Conservation (phyloP, 805 yeast species). For the Dipodascus geniculatus region DNA sequence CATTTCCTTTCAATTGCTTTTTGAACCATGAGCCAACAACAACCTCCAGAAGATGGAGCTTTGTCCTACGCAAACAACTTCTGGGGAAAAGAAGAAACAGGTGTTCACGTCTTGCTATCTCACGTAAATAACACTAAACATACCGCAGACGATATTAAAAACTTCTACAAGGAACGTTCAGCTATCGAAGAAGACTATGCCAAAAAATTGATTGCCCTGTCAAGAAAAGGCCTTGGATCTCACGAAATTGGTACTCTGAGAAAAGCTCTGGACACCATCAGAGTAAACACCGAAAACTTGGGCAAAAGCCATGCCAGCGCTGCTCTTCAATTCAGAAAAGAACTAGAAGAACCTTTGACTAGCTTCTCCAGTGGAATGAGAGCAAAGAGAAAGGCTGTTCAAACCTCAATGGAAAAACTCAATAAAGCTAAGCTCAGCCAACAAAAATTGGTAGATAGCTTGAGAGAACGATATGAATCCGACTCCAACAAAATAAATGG, state of each 20-base stretch:
- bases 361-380: conserved; percentile 41
- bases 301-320: conserved; percentile 43
- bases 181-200: conserved; percentile 67
- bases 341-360: conserved; percentile 40
- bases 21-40: neutral
- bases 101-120: conserved; percentile 41
- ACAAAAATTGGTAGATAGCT: conserved; percentile 24
- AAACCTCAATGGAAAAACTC: conserved; percentile 45
- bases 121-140: conserved; percentile 48
- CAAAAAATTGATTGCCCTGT: conserved; percentile 39
- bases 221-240: conserved; percentile 40
- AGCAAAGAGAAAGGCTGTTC: conserved; percentile 44
- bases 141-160: conserved; percentile 41
- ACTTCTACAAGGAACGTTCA: conserved; percentile 40
- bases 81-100: conserved; percentile 51
- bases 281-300: conserved; percentile 47
- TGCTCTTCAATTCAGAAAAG: conserved; percentile 37
- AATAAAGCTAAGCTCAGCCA: conserved; percentile 33
- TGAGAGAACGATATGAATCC: conserved; percentile 37
- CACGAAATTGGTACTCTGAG: conserved; percentile 49
- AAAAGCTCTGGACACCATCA: conserved; percentile 46
- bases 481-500: conserved; percentile 51
- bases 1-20: neutral
- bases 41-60: conserved; percentile 4
- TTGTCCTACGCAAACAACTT: conserved; percentile 25